phyloP scores from a whole-genome alignment of 148 eudicot genomes.

The Mesembryanthemum crystallinum region DNA sequence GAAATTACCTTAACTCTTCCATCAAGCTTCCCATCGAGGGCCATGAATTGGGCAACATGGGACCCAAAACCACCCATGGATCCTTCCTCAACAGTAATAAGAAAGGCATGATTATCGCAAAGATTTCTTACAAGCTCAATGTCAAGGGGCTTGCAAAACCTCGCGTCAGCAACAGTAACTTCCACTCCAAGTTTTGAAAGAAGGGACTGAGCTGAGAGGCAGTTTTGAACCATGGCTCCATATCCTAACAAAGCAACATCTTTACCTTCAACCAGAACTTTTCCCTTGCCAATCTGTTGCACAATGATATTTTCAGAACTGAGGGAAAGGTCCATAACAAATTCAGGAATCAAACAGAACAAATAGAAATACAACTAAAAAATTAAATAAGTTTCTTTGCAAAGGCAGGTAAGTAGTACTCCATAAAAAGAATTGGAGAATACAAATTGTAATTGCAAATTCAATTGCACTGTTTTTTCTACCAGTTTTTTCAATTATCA shows the following conservation, averaged over 20 bases:
- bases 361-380: background rate
- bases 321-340: constrained; percentile 10
- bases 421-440: background rate
- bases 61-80: constrained; percentile 92
- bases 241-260: constrained; percentile 81
- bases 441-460: background rate
- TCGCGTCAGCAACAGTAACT: constrained; percentile 93
- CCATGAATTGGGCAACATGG: constrained; percentile 80
- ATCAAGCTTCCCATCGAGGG: constrained; percentile 90
- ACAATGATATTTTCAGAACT: constrained; percentile 12
- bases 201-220: constrained; percentile 72
- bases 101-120: constrained; percentile 69
- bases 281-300: constrained; percentile 80
- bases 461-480: background rate
- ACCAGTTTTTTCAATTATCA: background rate
- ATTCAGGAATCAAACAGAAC: background rate
- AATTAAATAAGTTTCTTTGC: background rate
- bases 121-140: constrained; percentile 64
- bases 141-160: constrained; percentile 96
- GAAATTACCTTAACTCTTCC: constrained; percentile 67
- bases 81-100: constrained; percentile 91
- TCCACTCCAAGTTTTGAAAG: constrained; percentile 74
- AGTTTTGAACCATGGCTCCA: constrained; percentile 92
- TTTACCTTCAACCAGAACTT: constrained; percentile 66
- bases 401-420: background rate